Conservation (phyloP, 441 rosid genomes). For the Pelargonium myrrhifolium region DNA sequence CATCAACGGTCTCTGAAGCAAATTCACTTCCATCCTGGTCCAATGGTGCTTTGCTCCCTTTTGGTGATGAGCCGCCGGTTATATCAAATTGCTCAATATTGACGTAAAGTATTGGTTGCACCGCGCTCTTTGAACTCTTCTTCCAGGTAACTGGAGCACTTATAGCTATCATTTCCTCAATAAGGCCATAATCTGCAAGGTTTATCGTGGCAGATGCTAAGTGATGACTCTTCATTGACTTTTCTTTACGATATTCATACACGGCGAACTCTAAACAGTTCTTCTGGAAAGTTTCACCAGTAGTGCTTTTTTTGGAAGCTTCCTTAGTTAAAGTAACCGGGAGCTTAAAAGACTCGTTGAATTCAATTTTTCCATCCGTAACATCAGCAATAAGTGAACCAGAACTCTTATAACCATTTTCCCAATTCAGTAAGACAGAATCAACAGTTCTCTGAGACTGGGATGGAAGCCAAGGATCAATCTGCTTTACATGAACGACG, state of each 20-base stretch:
- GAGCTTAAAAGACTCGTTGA: constrained; percentile 75
- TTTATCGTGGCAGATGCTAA: constrained; percentile 66
- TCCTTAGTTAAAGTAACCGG: constrained; percentile 66
- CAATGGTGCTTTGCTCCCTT: constrained; percentile 23
- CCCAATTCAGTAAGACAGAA: constrained; percentile 83
- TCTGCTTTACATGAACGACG: constrained; percentile 61
- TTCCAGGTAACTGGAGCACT: constrained; percentile 47
- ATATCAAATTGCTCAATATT: constrained; percentile 48
- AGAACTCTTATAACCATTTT: constrained; percentile 60
- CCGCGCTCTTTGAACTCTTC: constrained; percentile 45
- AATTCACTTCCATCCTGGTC: constrained; percentile 18
- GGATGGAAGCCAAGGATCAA: constrained; percentile 97
- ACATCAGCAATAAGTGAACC: constrained; percentile 58
- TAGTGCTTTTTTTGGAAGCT: constrained; percentile 42
- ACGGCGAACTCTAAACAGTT: constrained; percentile 65
- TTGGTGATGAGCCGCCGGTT: constrained; percentile 28
- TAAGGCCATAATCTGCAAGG: constrained; percentile 65
- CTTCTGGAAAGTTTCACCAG: constrained; percentile 46
- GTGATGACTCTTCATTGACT: constrained; percentile 38
- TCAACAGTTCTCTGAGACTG: constrained; percentile 81
- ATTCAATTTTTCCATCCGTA: constrained; percentile 91
- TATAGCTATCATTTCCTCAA: constrained; percentile 40
- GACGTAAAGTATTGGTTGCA: constrained; percentile 48
- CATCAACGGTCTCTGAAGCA: constrained; percentile 18
- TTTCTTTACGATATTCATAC: constrained; percentile 87